A percentile compares a stretch with the other conserved stretches of the same genome.
phyloP scores from a whole-genome alignment of 2,329 filamentous ascomycete genomes.

The Rutstroemia sydowiana region DNA sequence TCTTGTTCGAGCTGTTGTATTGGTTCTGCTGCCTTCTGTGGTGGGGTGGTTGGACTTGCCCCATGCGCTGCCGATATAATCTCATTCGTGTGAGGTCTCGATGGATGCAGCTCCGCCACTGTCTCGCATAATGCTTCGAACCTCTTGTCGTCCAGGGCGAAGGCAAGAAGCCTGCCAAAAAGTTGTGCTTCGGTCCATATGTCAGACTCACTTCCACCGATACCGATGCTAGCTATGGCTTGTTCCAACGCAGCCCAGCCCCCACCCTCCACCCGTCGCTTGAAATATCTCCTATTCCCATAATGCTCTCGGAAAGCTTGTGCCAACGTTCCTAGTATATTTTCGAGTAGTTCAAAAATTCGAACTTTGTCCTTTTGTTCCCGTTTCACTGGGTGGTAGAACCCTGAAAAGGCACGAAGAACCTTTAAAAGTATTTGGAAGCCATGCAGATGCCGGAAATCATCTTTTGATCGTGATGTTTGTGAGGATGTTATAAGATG shows the following conservation, averaged over 20 bases:
- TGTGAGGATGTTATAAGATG: constrained; percentile 35
- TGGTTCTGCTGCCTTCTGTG: neutral
- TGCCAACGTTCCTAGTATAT: constrained; percentile 65
- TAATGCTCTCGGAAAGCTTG: constrained; percentile 61
- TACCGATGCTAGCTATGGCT: constrained; percentile 59
- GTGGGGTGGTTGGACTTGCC: neutral
- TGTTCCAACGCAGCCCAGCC: constrained; percentile 75
- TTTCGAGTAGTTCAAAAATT: constrained; percentile 63
- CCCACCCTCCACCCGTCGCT: constrained; percentile 63
- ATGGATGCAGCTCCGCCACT: constrained; percentile 29
- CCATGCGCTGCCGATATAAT: neutral
- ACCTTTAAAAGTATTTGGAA: constrained; percentile 68
- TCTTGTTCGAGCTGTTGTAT: neutral
- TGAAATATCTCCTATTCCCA: constrained; percentile 85
- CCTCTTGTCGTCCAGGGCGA: constrained; percentile 71
- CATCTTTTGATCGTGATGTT: constrained; percentile 56
- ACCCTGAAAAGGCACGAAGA: constrained; percentile 63
- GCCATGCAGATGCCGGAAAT: constrained; percentile 73
- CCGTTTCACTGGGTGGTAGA: constrained; percentile 62
- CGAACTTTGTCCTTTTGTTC: constrained; percentile 54
- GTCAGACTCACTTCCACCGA: constrained; percentile 60
- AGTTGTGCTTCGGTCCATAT: constrained; percentile 62
- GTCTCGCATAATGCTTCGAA: constrained; percentile 61
- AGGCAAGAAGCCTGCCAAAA: constrained; percentile 75
- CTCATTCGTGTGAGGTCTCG: neutral